Evolutionary conservation across 371 early-diverging fungal genomes (phyloP), one percentile per base, ranked within the genome.

Genomic region (Entomophthora muscae): DNA sequence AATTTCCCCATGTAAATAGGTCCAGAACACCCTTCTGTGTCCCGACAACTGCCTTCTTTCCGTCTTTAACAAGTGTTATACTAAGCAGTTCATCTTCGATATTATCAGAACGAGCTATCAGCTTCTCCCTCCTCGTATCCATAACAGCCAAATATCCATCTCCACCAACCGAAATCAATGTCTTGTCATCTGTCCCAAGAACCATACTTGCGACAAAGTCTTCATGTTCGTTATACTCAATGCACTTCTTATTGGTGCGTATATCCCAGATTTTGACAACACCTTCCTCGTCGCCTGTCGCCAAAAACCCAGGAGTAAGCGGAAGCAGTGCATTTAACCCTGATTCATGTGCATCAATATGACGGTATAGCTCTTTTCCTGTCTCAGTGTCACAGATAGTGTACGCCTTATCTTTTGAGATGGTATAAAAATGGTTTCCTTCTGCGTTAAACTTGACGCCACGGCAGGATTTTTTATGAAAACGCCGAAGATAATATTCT

Each of bases 81-180:
- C 87, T 91, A 55, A 93, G 69, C 52, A 94, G 76, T 67, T 95
- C 97, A 67, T 93, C 95, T 53, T 95, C 97, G 74, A 90, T 86
- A 66, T 90, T 84, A 32, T 86, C 93, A 1, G 92, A 92, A 68
- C 88, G 82, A 52, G 80, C 86, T 22, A 85, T 68, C 10, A 88
- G 83, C 61, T 83, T 79, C 17, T 80, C 75, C 68, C 89, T 91
- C 53, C 93, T 83, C 33, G 90, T 79, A 70, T 96, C 95, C 70
- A 83, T 90, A 0, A 91, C 85, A 1, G 93, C 85, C 61, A 96
- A 73, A 53, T 80, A 88, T 0, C 95, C 97, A 70, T 95, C 95
- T 17, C 89, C 94, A 62, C 82, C 83, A 23, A 83, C 78, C 0
- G 79, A 82, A 24, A 94, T 71, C 56, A 93, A 67, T 1, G 85